These are phyloP conservation scores for Mucor lusitanicus DNA, from an alignment of 371 early-diverging fungal genomes.

Conservation along the genomic window DNA sequence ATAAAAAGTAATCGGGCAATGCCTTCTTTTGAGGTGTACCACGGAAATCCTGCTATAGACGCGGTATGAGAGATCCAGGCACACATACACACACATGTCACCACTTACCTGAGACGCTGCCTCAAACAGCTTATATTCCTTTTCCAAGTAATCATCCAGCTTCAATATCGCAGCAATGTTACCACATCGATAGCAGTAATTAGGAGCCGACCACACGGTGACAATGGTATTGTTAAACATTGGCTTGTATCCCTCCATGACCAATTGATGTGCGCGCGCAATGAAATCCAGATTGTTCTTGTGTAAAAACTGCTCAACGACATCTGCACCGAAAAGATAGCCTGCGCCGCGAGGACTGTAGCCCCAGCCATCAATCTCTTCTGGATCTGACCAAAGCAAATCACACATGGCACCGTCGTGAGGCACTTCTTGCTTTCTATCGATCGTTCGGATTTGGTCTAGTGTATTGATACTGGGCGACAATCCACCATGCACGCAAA, in stretches of 20 bases:
- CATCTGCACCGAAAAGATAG: constrained; percentile 96
- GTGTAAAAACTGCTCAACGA: constrained; percentile 86
- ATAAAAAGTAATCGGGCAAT: constrained; percentile 92
- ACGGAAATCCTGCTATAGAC: constrained; percentile 68
- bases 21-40: constrained; percentile 79
- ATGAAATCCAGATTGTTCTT: constrained; percentile 92
- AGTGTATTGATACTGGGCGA: constrained; percentile 92
- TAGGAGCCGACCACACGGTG: constrained; percentile 99
- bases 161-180: constrained; percentile 99
- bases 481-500: constrained; percentile 99
- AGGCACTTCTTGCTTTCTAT: constrained; percentile 98
- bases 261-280: constrained; percentile 98
- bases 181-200: constrained; percentile 98
- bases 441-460: constrained; percentile 97
- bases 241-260: constrained; percentile 97
- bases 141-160: constrained; percentile 89
- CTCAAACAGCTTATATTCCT: constrained; percentile 85
- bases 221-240: constrained; percentile 97
- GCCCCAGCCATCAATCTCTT: constrained; percentile 95
- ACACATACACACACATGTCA: neutral
- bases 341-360: constrained; percentile 98
- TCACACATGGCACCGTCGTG: constrained; percentile 99
- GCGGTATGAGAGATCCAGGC: too few species aligned
- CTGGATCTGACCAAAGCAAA: constrained; percentile 99
- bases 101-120: constrained; percentile 72